Percentiles rank a stretch among this genome's conserved stretches.
Evolutionary conservation across 495 filamentous ascomycete genomes (phyloP).

Genomic region (Podospora tetraspora): DNA sequence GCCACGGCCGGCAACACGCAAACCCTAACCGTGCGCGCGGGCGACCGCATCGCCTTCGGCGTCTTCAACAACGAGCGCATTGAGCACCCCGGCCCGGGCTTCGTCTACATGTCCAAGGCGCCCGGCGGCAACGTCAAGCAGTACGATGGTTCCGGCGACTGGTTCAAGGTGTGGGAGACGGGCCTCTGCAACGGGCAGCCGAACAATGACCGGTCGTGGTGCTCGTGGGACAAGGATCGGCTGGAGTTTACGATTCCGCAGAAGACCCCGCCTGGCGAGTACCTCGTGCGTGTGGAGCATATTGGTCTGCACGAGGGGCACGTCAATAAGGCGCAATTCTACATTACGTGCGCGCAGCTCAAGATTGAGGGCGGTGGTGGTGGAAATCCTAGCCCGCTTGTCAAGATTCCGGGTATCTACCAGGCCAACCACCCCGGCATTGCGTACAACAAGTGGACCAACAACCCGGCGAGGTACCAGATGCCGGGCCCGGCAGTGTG

Average conservation of each 20-base stretch:
- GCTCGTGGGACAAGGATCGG: constrained; percentile 33
- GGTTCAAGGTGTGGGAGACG: constrained; percentile 49
- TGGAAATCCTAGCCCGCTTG: constrained; percentile 36
- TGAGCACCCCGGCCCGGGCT: constrained; percentile 44
- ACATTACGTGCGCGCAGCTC: constrained; percentile 51
- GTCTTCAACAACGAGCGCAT: constrained; percentile 42
- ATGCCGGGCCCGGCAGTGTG: constrained; percentile 37
- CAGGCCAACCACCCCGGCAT: constrained; percentile 41
- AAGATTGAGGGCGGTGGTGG: constrained; percentile 44
- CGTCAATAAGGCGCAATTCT: constrained; percentile 35
- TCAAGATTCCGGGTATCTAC: constrained; percentile 51
- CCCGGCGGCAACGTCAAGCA: constrained; percentile 31
- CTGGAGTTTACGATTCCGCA: constrained; percentile 48
- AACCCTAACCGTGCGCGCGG: constrained; percentile 39
- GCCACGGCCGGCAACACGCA: constrained; percentile 27
- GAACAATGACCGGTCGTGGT: constrained; percentile 32
- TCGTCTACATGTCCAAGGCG: constrained; percentile 46
- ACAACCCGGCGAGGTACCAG: constrained; percentile 25
- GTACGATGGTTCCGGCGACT: constrained; percentile 46
- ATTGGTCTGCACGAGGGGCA: constrained; percentile 48
- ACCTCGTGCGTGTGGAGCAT: constrained; percentile 52
- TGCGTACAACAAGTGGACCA: constrained; percentile 38
- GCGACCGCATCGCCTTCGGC: constrained; percentile 45
- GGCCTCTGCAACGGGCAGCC: constrained; percentile 31
- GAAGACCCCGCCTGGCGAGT: constrained; percentile 46